Evolutionary conservation across 2,329 filamentous ascomycete genomes (phyloP), one percentile per base, ranked within the genome.

Genomic region (Anthostomella pinea): DNA sequence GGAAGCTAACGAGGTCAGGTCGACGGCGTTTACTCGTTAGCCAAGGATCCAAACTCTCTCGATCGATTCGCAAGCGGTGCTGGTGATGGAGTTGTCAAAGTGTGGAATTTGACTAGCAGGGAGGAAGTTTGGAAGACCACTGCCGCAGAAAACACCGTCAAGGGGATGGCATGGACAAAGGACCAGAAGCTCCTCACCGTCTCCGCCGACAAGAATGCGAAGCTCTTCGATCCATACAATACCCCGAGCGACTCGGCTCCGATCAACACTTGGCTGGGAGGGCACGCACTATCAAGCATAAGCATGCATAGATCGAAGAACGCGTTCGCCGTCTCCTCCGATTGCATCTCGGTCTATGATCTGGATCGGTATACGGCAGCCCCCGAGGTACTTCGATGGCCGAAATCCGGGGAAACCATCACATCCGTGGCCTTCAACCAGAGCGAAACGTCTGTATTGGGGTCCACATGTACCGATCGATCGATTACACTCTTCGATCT

Each of bases 141-240:
- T 7, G 91, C 89, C 16, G 94, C 98, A 60, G 87, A 95, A 53
- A 95, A 95, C 52, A 83, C 96, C 28, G 87, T 97, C 51, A 95
- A 95, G 70, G 86, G 85, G 10, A 73, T 96, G 59, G 85, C 83
- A 52, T 98, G 91, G 85, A 95, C 89, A 3, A 76, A 79, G 28
- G 87, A 95, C 52, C 78, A 83, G 57, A 91, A 89, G 59, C 71
- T 97, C 10, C 69, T 97, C 30, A 91, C 87, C 2, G 96, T 90
- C 59, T 89, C 86, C 5, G 83, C 81, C 42, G 93, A 98, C 64
- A 80, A 81, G 50, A 85, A 87, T 4, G 78, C 97, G 56, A 95
- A 97, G 63, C 70, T 98, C 20, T 96, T 86, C 66, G 89, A 96
- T 54, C 90, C 91, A 1, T 94, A 94, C 62, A 81, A 85, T 59